phyloP scores from a whole-genome alignment of 2,329 filamentous ascomycete species.

The Colletotrichum liriopes region DNA sequence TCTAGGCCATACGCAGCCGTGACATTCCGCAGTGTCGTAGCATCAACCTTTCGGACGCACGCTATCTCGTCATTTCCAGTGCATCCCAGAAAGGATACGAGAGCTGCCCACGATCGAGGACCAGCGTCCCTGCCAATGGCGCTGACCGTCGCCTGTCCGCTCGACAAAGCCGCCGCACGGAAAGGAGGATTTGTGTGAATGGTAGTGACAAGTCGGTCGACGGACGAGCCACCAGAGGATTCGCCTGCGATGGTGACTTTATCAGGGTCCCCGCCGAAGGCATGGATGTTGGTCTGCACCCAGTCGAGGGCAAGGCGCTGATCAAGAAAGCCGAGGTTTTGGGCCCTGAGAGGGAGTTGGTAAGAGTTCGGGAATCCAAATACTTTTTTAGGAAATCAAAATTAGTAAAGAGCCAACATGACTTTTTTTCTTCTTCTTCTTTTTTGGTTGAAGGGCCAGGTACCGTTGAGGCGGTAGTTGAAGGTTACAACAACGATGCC shows the following conservation, averaged over 20 bases:
- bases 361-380: constrained; percentile 35
- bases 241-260: constrained; percentile 76
- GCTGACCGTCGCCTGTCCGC: constrained; percentile 26
- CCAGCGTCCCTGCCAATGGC: constrained; percentile 22
- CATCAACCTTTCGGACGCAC: constrained; percentile 16
- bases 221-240: constrained; percentile 68
- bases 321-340: constrained; percentile 70
- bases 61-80: constrained; percentile 1
- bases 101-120: constrained; percentile 13
- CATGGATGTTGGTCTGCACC: constrained; percentile 73
- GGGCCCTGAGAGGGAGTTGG: not conserved
- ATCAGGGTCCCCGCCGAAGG: constrained; percentile 74
- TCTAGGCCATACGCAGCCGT: not conserved
- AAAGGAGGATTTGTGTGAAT: constrained; percentile 12
- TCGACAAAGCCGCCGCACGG: constrained; percentile 22
- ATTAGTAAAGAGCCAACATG: not conserved
- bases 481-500: constrained; percentile 31
- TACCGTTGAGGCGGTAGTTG: constrained; percentile 32
- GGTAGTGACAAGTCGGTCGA: constrained; percentile 47
- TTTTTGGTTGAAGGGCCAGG: not conserved
- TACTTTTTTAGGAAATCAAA: not conserved
- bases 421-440: not conserved
- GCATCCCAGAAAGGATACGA: not conserved
- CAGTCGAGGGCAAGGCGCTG: constrained; percentile 72
- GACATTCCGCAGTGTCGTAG: not conserved